phyloP scores from a whole-genome alignment of 2,329 filamentous ascomycete species.

The Neopestalotiopsis clavispora region DNA sequence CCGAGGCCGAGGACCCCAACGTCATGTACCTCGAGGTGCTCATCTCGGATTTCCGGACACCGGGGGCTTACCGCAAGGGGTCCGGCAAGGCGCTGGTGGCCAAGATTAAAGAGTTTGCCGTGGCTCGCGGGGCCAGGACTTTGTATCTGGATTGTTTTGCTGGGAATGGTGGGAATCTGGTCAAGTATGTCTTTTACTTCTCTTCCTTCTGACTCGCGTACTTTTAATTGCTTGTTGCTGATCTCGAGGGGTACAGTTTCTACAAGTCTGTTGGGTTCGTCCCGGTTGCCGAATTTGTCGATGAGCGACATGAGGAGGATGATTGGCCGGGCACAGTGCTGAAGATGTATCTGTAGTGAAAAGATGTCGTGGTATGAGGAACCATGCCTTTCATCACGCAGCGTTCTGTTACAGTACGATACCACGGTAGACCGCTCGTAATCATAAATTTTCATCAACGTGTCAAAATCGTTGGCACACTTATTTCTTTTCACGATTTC shows the following conservation, averaged over 20 bases:
- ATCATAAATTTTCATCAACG: no score
- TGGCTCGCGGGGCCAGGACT: neutral
- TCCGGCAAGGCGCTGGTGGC: neutral
- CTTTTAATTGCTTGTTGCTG: neutral
- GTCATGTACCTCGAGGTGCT: slow-evolving; percentile 24
- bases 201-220: neutral
- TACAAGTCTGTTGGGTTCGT: neutral
- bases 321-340: neutral
- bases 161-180: neutral
- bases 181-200: neutral
- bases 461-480: no score
- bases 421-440: no score
- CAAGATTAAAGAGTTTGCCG: slow-evolving; percentile 18
- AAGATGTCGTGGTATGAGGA: neutral
- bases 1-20: slow-evolving; percentile 18
- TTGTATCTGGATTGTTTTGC: slow-evolving; percentile 4
- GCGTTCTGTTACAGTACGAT: neutral
- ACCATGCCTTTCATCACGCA: neutral
- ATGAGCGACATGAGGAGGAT: neutral
- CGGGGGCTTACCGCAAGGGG: slow-evolving; percentile 15
- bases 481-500: no score
- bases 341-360: neutral
- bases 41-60: slow-evolving; percentile 23
- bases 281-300: neutral
- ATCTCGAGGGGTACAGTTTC: neutral